phyloP scores from a whole-genome alignment of 805 yeast genomes.

The Candida quercuum region DNA sequence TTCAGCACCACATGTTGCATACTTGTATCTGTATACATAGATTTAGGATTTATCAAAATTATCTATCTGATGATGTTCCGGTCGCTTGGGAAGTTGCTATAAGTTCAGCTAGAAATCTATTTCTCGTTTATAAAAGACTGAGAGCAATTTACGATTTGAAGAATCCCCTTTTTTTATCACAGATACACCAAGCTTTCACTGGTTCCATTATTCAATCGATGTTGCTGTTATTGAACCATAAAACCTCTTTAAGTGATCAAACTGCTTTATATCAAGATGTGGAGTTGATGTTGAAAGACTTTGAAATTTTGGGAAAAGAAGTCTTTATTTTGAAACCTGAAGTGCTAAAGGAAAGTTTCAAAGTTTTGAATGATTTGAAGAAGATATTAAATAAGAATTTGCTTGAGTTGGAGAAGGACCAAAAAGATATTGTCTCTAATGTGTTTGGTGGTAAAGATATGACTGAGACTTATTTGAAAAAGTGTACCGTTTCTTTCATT shows the following conservation, averaged over 20 bases:
- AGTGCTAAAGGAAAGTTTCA: slow-evolving; percentile 23
- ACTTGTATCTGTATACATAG: slow-evolving; percentile 28
- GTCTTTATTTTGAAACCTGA: slow-evolving; percentile 23
- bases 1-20: slow-evolving; percentile 27
- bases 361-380: slow-evolving; percentile 22
- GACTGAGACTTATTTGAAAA: slow-evolving; percentile 25
- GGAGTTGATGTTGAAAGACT: slow-evolving; percentile 22
- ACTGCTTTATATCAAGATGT: slow-evolving; percentile 21
- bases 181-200: slow-evolving; percentile 28
- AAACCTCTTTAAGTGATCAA: slow-evolving; percentile 16
- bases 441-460: slow-evolving; percentile 27
- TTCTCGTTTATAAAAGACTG: slow-evolving; percentile 24
- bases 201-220: slow-evolving; percentile 29
- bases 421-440: slow-evolving; percentile 25
- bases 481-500: slow-evolving; percentile 24
- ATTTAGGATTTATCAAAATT: slow-evolving; percentile 25
- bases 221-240: slow-evolving; percentile 21
- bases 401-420: slow-evolving; percentile 22
- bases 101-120: slow-evolving; percentile 21
- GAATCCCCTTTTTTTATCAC: slow-evolving; percentile 25
- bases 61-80: slow-evolving; percentile 21
- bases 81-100: slow-evolving; percentile 25
- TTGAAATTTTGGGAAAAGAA: slow-evolving; percentile 19
- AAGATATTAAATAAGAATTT: slow-evolving; percentile 20
- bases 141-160: slow-evolving; percentile 18